Conservation (phyloP, 2,329 filamentous ascomycete species). For the Lizonia empirigonia region DNA sequence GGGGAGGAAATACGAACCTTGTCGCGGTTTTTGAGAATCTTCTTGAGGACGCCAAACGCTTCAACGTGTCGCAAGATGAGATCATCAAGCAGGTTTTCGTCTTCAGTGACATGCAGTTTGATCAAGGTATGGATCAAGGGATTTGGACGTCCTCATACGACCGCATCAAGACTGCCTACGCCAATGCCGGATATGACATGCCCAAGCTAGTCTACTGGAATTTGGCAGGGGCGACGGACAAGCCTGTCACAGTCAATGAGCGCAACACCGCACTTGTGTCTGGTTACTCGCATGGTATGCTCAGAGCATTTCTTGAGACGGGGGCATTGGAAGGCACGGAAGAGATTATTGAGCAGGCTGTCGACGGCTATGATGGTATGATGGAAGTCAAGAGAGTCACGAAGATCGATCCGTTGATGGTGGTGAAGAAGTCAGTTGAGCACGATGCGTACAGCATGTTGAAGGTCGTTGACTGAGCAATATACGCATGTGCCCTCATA, state of each 20-base stretch:
- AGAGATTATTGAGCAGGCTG: slow-evolving; percentile 43
- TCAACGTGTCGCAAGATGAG: slow-evolving; percentile 51
- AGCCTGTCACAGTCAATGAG: slow-evolving; percentile 56
- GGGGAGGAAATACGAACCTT: neutral
- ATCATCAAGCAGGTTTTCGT: slow-evolving; percentile 68
- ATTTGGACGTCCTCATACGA: slow-evolving; percentile 57
- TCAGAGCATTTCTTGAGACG: slow-evolving; percentile 63
- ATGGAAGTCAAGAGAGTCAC: slow-evolving; percentile 46
- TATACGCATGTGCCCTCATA: too few species aligned
- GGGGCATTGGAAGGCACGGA: slow-evolving; percentile 54
- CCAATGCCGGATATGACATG: neutral
- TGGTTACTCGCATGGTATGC: slow-evolving; percentile 63
- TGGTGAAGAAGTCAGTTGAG: slow-evolving; percentile 58
- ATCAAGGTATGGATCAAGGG: slow-evolving; percentile 41
- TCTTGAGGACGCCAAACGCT: slow-evolving; percentile 44
- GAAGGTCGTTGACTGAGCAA: slow-evolving; percentile 57
- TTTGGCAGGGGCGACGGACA: slow-evolving; percentile 46
- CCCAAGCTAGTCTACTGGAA: slow-evolving; percentile 3
- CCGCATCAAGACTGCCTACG: neutral
- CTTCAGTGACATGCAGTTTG: slow-evolving; percentile 67
- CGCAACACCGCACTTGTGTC: slow-evolving; percentile 58
- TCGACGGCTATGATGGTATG: slow-evolving; percentile 41
- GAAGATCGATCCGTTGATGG: slow-evolving; percentile 52
- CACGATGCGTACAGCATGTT: slow-evolving; percentile 64
- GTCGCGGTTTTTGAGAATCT: neutral